Percentiles rank a stretch among this genome's conserved stretches.
These are phyloP conservation scores for Sarocladium brachiariae DNA, from an alignment of 2,329 filamentous ascomycete genomes.

Conservation along the genomic window DNA sequence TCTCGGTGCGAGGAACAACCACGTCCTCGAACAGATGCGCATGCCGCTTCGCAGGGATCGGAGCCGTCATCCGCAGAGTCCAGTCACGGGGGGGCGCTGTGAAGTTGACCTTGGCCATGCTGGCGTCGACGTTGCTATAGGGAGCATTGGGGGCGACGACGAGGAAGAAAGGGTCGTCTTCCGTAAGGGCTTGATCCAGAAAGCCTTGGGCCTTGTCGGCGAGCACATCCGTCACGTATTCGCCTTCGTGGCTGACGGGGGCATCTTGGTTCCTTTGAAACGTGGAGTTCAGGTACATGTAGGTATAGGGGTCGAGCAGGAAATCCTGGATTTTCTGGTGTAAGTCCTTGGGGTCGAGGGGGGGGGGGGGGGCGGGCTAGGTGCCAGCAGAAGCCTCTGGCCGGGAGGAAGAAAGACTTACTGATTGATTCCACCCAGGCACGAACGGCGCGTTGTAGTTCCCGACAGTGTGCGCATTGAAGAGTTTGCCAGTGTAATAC, in stretches of 20 bases:
- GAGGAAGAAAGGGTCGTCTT: slow-evolving; percentile 48
- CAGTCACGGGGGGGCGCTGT: not conserved
- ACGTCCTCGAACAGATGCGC: slow-evolving; percentile 51
- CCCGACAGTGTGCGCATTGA: slow-evolving; percentile 54
- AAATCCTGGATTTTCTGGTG: too few relatives aligned
- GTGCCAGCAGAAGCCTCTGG: too few relatives aligned
- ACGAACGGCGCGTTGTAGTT: slow-evolving; percentile 55
- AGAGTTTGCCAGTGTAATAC: slow-evolving; percentile 67
- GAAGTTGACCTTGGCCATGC: slow-evolving; percentile 34
- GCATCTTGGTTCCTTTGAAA: slow-evolving; percentile 36
- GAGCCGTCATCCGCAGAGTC: slow-evolving; percentile 39
- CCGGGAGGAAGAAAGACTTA: too few relatives aligned
- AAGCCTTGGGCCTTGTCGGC: slow-evolving; percentile 31
- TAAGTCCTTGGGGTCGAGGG: too few relatives aligned
- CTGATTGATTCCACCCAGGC: slow-evolving; percentile 51
- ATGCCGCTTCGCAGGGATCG: slow-evolving; percentile 43
- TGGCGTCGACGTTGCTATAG: slow-evolving; percentile 22
- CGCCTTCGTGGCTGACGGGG: slow-evolving; percentile 18
- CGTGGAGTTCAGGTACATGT: slow-evolving; percentile 41
- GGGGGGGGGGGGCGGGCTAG: too few relatives aligned
- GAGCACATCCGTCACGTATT: slow-evolving; percentile 38
- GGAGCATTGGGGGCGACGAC: slow-evolving; percentile 41
- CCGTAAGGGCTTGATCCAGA: slow-evolving; percentile 39
- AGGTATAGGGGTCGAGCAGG: slow-evolving; percentile 29
- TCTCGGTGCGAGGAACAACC: slow-evolving; percentile 53